Percentiles rank a stretch among this genome's conserved stretches.
These are phyloP conservation scores for Aspergillus luchuensis DNA, from an alignment of 2,329 filamentous ascomycete genomes.

Conservation along the genomic window DNA sequence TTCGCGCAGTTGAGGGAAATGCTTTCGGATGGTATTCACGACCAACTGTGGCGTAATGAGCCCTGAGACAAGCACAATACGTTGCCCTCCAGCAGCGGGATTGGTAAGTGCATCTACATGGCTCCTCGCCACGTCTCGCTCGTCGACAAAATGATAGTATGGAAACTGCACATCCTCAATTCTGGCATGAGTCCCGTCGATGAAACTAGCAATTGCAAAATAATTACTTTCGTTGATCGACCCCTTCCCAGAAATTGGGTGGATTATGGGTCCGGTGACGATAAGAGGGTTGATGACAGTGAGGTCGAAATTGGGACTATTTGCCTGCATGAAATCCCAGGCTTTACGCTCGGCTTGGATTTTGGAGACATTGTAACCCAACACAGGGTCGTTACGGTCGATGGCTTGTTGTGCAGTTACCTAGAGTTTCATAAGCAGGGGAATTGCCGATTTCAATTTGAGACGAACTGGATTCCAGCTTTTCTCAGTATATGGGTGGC, in stretches of 20 bases:
- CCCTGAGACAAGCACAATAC: constrained; percentile 55
- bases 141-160: constrained; percentile 22
- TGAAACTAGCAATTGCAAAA: constrained; percentile 25
- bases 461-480: constrained; percentile 23
- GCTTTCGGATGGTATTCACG: constrained; percentile 46
- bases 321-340: constrained; percentile 20
- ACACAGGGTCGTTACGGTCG: constrained; percentile 13
- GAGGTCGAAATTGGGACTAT: constrained; percentile 17
- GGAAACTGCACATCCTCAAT: constrained; percentile 23
- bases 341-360: constrained; percentile 18
- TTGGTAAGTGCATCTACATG: constrained; percentile 16
- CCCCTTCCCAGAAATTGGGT: constrained; percentile 18
- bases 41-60: constrained; percentile 52
- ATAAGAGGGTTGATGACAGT: constrained; percentile 25
- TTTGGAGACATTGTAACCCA: constrained; percentile 23
- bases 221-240: constrained; percentile 28
- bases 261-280: constrained; percentile 26
- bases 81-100: constrained; percentile 21
- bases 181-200: constrained; percentile 23
- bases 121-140: constrained; percentile 15
- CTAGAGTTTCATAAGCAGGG: neutral
- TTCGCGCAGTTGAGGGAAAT: constrained; percentile 56
- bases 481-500: constrained; percentile 29
- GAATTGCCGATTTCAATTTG: too few relatives aligned
- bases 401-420: constrained; percentile 21